Base-by-base conservation (phyloP, 306 rosid genomes). In the Begonia loranthoides region DNA sequence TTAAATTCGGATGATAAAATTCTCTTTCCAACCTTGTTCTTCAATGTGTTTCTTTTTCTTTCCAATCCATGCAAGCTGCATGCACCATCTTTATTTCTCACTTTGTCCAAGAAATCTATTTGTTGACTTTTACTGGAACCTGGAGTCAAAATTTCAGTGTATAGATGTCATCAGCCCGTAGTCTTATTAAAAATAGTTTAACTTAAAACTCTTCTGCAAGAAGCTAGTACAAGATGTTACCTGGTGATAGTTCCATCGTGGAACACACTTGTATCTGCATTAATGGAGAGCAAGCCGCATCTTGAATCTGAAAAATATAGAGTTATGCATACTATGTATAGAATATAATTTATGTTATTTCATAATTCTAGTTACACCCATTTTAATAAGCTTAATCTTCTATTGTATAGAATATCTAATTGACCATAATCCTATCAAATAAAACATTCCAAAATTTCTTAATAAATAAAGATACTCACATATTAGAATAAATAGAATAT, bases 1-100 rank as follows among this genome's bases (percentile, higher is more conserved):
- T 41, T 12, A 41, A 12, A 41, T 2, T 9, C 12, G 45, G 2
- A 41, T 1, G 13, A 10, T 4, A 11, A 15, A 17, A 9, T 33
- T 64, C 41, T 54, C 57, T 51, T 61, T 12, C 41, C 63, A 55
- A 73, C 79, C 79, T 73, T 73, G 48, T 79, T 77, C 64, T 69
- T 85, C 3, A 38, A 40, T 49, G 58, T 22, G 15, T 57, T 68
- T 66, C 62, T 75, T 73, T 72, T 77, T 74, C 52, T 79, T 67
- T 64, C 78, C 49, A n/a, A 55, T 14, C 64, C 69, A 61, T 66
- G 74, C 60, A 21, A 64, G 52, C 61, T 62, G 51, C 76, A 63
- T 24, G 49, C 41, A 10, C 54, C 34, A 17, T 44, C 51, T 59
- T 49, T 65, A 63, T 41, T 47, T 51, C 57, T 55, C 53, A 70